Conservation (phyloP, 176 grass and related monocot species). For the Puccinellia tenuiflora region DNA sequence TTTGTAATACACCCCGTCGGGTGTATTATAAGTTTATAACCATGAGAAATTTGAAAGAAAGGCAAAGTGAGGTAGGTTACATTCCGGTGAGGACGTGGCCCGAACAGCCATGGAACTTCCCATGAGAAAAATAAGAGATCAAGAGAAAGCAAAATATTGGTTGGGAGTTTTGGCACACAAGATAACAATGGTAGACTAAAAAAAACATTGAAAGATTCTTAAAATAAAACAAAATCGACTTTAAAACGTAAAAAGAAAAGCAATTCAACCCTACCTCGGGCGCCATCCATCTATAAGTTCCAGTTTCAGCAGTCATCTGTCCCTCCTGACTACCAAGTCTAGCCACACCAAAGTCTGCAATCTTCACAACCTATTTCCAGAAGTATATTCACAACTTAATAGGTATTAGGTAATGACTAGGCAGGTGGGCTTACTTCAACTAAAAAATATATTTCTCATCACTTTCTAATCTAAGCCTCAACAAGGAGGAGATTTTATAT, state of each 20-base stretch:
- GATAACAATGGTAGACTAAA: not conserved
- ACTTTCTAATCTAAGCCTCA: not conserved
- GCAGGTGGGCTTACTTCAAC: not conserved
- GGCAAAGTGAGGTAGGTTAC: not conserved
- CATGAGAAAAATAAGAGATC: not conserved
- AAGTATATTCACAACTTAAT: conserved; percentile 30
- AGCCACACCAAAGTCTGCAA: conserved; percentile 90
- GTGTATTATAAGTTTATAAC: not conserved
- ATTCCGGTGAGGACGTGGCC: not conserved
- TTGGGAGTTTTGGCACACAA: not conserved
- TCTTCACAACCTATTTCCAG: conserved; percentile 72
- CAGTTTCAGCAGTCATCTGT: conserved; percentile 95
- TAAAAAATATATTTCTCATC: not conserved
- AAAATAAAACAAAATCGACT: not conserved
- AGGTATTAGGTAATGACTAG: conserved; percentile 1
- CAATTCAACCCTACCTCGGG: conserved; percentile 53
- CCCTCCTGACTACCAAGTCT: conserved; percentile 54
- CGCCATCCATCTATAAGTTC: conserved; percentile 94
- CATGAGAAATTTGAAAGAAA: not conserved
- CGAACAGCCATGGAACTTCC: not conserved
- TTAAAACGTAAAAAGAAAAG: not conserved
- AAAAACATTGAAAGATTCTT: not conserved
- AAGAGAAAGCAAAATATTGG: not conserved
- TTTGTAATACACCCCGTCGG: not conserved
- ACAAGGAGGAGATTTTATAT: not conserved